Conservation (phyloP, 805 yeast genomes). For the Candida multigemmis region DNA sequence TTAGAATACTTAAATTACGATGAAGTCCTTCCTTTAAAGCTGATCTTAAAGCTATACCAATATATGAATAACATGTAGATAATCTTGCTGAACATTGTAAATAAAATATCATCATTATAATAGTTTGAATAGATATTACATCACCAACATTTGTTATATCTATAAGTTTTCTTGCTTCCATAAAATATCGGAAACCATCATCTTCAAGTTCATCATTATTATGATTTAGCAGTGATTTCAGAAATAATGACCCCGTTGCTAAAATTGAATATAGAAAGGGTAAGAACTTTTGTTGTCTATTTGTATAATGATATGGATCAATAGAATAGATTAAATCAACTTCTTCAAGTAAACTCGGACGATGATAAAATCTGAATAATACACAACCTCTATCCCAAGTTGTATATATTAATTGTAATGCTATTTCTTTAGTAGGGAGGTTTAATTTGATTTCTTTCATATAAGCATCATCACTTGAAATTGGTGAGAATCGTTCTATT, state of each 20-base stretch:
- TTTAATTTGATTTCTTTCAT: constrained; percentile 48
- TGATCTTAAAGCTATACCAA: constrained; percentile 79
- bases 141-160: constrained; percentile 83
- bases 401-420: constrained; percentile 59
- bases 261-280: constrained; percentile 81
- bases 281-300: constrained; percentile 63
- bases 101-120: constrained; percentile 79
- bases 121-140: constrained; percentile 72
- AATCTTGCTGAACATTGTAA: constrained; percentile 83
- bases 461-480: constrained; percentile 16
- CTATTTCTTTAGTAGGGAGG: constrained; percentile 67
- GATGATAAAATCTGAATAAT: constrained; percentile 73
- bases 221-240: constrained; percentile 22
- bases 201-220: constrained; percentile 43
- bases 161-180: constrained; percentile 69
- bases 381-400: constrained; percentile 87
- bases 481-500: constrained; percentile 1
- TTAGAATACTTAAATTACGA: constrained; percentile 47
- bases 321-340: constrained; percentile 68
- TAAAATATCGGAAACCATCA: constrained; percentile 73
- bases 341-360: constrained; percentile 71
- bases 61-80: constrained; percentile 81
- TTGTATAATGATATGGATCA: constrained; percentile 64
- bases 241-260: constrained; percentile 80
- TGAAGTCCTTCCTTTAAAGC: constrained; percentile 81